phyloP scores from a whole-genome alignment of 306 rosid genomes.

The Cercis canadensis region DNA sequence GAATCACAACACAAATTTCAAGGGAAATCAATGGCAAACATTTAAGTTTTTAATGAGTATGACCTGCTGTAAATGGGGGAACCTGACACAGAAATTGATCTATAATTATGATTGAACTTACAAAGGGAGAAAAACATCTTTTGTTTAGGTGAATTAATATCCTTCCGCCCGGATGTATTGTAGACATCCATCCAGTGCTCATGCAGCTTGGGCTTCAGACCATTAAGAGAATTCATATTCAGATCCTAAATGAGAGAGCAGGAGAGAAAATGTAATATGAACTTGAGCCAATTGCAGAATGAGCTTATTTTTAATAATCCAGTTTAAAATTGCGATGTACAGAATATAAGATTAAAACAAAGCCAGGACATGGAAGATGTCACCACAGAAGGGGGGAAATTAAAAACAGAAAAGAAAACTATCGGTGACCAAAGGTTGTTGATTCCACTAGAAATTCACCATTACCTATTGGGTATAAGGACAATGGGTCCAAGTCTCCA shows the following conservation, averaged over 20 bases:
- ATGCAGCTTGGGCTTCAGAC: slow-evolving; percentile 63
- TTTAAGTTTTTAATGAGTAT: slow-evolving; percentile 8
- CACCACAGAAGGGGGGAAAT: neutral
- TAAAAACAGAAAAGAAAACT: neutral
- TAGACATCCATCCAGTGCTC: slow-evolving; percentile 81
- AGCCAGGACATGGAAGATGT: slow-evolving; percentile 14
- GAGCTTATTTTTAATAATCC: slow-evolving; percentile 5
- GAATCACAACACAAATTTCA: slow-evolving; percentile 7
- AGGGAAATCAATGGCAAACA: slow-evolving; percentile 6
- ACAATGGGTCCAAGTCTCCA: slow-evolving; percentile 25
- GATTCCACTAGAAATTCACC: slow-evolving; percentile 8
- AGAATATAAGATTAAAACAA: slow-evolving; percentile 22
- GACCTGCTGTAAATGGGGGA: slow-evolving; percentile 9
- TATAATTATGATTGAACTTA: slow-evolving; percentile 52
- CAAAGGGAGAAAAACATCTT: slow-evolving; percentile 74
- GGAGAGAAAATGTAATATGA: slow-evolving; percentile 13
- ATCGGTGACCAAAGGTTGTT: neutral
- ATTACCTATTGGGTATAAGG: slow-evolving; percentile 6
- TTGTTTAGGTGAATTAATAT: slow-evolving; percentile 67
- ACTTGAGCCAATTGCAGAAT: slow-evolving; percentile 12
- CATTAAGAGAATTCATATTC: slow-evolving; percentile 43
- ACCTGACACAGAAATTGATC: slow-evolving; percentile 23
- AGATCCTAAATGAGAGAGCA: slow-evolving; percentile 56
- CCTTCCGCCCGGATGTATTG: slow-evolving; percentile 70
- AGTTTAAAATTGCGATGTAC: slow-evolving; percentile 16